Conservation (phyloP, 768 basidiomycete genomes). For the Hebeloma cylindrosporum region DNA sequence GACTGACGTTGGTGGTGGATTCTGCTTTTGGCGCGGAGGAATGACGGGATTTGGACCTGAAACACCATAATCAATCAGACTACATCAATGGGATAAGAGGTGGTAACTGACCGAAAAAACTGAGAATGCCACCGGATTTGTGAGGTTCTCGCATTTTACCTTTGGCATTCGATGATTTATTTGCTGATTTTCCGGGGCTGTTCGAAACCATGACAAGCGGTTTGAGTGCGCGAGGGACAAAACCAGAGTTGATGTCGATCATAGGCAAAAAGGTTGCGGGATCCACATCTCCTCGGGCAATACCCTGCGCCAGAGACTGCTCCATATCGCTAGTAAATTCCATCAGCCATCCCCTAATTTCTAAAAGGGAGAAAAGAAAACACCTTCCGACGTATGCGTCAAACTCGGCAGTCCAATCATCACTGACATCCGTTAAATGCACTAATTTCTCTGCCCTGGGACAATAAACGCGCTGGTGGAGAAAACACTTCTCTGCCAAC, state of each 20-base stretch:
- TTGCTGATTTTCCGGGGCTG: constrained; percentile 19
- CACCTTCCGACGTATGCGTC: constrained; percentile 76
- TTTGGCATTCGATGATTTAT: constrained; percentile 41
- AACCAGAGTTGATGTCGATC: constrained; percentile 74
- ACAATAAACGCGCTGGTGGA: constrained; percentile 91
- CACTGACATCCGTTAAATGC: constrained; percentile 62
- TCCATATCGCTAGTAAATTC: constrained; percentile 58
- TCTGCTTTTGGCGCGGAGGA: constrained; percentile 24
- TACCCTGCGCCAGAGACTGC: constrained; percentile 55
- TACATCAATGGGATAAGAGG: constrained; percentile 13
- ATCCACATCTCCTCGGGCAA: constrained; percentile 70
- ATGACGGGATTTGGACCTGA: constrained; percentile 46
- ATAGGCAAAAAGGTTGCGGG: constrained; percentile 70
- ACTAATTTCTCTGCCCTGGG: constrained; percentile 65
- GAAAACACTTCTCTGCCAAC: constrained; percentile 88
- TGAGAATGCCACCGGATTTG: constrained; percentile 43
- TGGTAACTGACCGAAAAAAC: constrained; percentile 61
- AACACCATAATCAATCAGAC: background rate
- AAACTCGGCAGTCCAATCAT: constrained; percentile 55
- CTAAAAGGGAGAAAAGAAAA: constrained; percentile 20
- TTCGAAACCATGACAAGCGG: constrained; percentile 28
- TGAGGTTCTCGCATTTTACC: constrained; percentile 41
- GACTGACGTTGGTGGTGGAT: constrained; percentile 12
- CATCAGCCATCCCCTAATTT: background rate
- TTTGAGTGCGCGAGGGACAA: constrained; percentile 53